phyloP scores from a whole-genome alignment of 163 green algal species.

The Volvox carteri region DNA sequence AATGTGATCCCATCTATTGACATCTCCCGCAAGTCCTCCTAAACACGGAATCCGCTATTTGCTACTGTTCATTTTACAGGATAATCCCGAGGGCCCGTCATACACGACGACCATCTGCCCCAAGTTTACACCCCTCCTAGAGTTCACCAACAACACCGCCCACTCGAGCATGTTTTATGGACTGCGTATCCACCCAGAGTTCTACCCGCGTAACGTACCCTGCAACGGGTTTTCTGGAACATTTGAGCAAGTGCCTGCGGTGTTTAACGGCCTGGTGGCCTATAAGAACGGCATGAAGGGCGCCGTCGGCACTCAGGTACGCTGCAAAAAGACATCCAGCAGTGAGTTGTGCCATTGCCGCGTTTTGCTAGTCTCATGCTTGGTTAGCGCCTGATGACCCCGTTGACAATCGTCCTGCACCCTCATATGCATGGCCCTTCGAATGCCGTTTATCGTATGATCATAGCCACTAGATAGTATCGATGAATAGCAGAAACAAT shows the following conservation, averaged over 20 bases:
- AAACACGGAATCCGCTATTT: too few species aligned
- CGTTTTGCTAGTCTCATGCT: too few species aligned
- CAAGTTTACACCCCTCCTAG: conserved; percentile 68
- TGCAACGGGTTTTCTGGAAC: conserved; percentile 25
- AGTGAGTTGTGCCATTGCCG: too few species aligned
- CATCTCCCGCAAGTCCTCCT: too few species aligned
- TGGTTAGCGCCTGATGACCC: too few species aligned
- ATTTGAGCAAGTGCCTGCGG: conserved; percentile 62
- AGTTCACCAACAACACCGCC: conserved; percentile 76
- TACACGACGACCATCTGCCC: conserved; percentile 66
- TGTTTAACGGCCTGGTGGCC: conserved; percentile 66
- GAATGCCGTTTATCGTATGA: too few species aligned
- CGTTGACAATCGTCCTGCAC: too few species aligned
- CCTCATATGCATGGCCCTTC: too few species aligned
- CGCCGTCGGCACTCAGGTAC: conserved; percentile 67
- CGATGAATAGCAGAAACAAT: too few species aligned
- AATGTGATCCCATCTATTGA: too few species aligned
- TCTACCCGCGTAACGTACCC: conserved; percentile 61
- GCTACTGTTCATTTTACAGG: too few species aligned
- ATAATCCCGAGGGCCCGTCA: conserved; percentile 68
- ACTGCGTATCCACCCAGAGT: conserved; percentile 76
- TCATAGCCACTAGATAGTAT: too few species aligned
- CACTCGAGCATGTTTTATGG: conserved; percentile 85
- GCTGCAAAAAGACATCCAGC: not conserved
- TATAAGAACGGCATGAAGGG: conserved; percentile 84